Conservation (phyloP, 2,329 filamentous ascomycete genomes). For the Seiridium unicorne region DNA sequence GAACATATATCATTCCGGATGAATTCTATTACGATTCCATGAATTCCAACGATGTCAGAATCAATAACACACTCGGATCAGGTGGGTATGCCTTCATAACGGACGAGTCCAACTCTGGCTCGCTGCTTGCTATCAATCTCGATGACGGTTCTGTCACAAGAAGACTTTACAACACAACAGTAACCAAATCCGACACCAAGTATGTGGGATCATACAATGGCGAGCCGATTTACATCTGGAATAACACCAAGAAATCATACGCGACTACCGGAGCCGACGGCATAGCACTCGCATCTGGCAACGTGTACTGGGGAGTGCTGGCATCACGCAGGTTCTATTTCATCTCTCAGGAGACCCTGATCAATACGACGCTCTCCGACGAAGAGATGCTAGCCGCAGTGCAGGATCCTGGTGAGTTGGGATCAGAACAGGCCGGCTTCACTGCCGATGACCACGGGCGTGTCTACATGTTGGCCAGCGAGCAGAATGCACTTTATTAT, state of each 20-base stretch:
- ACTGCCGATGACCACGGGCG: slow-evolving; percentile 38
- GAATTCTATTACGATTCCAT: slow-evolving; percentile 29
- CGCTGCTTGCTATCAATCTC: slow-evolving; percentile 36
- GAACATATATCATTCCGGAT: slow-evolving; percentile 35
- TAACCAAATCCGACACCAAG: slow-evolving; percentile 33
- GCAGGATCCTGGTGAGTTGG: slow-evolving; percentile 35
- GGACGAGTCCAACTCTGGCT: slow-evolving; percentile 34
- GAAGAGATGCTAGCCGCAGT: slow-evolving; percentile 33
- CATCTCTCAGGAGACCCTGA: slow-evolving; percentile 30
- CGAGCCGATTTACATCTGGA: slow-evolving; percentile 31
- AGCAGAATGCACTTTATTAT: slow-evolving; percentile 43
- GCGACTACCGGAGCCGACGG: slow-evolving; percentile 31
- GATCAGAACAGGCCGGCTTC: slow-evolving; percentile 38
- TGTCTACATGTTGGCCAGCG: slow-evolving; percentile 37
- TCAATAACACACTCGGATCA: slow-evolving; percentile 39
- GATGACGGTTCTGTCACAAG: slow-evolving; percentile 30
- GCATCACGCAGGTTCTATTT: slow-evolving; percentile 39
- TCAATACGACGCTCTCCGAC: slow-evolving; percentile 29
- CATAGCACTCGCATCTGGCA: slow-evolving; percentile 36
- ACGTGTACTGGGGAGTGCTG: slow-evolving; percentile 40
- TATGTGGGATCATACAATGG: slow-evolving; percentile 37
- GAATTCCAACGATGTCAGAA: slow-evolving; percentile 39
- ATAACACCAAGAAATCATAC: slow-evolving; percentile 29
- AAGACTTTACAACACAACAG: slow-evolving; percentile 34
- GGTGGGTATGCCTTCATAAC: slow-evolving; percentile 39